Conservation (phyloP, 2,329 filamentous ascomycete genomes). For the Bimuria novae-zelandiae region DNA sequence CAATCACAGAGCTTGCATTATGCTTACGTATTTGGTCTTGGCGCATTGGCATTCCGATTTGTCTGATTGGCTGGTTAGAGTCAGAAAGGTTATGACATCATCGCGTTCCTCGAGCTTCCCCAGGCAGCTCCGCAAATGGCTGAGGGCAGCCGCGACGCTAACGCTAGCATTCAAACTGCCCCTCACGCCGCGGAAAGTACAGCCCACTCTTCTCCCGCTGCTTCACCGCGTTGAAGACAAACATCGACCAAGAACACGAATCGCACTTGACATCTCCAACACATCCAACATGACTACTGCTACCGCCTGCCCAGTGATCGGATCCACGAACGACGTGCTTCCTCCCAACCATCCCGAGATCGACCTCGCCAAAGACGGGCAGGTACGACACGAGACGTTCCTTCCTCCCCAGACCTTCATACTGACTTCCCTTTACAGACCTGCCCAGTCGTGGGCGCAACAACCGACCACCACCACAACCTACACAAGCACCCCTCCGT, state of each 20-base stretch:
- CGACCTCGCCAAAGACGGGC: slow-evolving; percentile 46
- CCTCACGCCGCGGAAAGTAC: neutral
- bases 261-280: neutral
- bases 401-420: neutral
- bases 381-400: slow-evolving; percentile 14
- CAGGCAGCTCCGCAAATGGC: slow-evolving; percentile 1
- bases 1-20: too few species aligned
- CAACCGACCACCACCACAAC: slow-evolving; percentile 51
- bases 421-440: slow-evolving; percentile 15
- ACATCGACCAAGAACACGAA: neutral
- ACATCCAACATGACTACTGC: slow-evolving; percentile 5
- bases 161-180: neutral
- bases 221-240: neutral
- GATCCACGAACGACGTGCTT: slow-evolving; percentile 50
- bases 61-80: neutral
- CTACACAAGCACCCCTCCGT: slow-evolving; percentile 49
- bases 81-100: neutral
- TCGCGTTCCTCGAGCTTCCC: neutral
- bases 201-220: neutral
- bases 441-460: slow-evolving; percentile 53
- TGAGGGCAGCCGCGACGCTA: neutral
- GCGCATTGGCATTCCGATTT: too few species aligned
- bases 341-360: slow-evolving; percentile 51
- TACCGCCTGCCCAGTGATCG: slow-evolving; percentile 37
- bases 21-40: too few species aligned